These are phyloP conservation scores for Aspergillus homomorphus DNA, from an alignment of 495 filamentous ascomycete species.

Conservation along the genomic window DNA sequence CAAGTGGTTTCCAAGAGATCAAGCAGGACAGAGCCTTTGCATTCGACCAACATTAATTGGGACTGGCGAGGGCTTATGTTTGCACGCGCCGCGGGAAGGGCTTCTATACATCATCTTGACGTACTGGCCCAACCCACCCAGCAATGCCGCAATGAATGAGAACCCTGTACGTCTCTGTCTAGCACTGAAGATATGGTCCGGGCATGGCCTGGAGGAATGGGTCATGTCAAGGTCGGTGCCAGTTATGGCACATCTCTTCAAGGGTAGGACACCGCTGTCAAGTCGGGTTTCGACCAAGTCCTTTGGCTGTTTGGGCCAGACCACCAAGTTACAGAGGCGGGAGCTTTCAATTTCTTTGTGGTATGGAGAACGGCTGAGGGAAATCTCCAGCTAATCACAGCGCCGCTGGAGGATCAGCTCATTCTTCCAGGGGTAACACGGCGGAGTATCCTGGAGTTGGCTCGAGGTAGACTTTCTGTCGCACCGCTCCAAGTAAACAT, in stretches of 20 bases:
- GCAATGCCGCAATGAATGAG: too few species aligned
- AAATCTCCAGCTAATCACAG: neutral
- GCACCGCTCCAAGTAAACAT: neutral
- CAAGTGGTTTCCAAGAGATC: neutral
- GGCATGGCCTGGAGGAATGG: neutral
- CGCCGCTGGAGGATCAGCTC: neutral
- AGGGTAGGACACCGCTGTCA: neutral
- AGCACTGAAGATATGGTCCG: neutral
- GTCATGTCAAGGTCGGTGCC: neutral
- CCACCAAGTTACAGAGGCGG: neutral
- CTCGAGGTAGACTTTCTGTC: neutral
- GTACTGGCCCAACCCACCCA: too few species aligned
- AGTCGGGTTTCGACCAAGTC: neutral
- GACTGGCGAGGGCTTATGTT: neutral
- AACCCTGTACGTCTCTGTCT: too few species aligned
- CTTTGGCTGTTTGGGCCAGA: neutral
- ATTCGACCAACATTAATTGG: neutral
- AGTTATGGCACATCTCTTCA: neutral
- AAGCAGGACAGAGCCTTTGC: neutral
- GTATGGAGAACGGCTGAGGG: neutral
- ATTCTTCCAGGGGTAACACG: conserved; percentile 5
- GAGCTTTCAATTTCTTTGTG: neutral
- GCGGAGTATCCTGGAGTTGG: conserved; percentile 7
- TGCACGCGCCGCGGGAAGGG: neutral
- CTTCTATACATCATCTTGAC: neutral